Evolutionary conservation across 139 green algal genomes (phyloP).

Genomic region (Limnomonas spitsbergensis): DNA sequence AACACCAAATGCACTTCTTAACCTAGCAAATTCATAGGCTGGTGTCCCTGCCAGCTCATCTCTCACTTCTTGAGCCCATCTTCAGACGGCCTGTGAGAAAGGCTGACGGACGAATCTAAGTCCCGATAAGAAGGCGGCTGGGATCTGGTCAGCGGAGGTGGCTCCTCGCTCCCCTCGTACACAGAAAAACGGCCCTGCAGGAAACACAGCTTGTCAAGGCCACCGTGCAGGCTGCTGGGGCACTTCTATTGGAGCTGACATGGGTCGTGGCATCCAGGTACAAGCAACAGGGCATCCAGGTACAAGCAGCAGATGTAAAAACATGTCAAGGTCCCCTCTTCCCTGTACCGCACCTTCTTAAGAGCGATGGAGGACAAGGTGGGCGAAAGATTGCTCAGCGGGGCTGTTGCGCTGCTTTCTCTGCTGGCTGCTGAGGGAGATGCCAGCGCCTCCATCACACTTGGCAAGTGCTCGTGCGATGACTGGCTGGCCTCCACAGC

Average conservation of each 20-base stretch:
- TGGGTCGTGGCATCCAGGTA: no score
- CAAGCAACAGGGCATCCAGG: no score
- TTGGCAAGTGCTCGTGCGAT: background rate
- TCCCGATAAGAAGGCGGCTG: background rate
- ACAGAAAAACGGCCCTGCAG: constrained; percentile 74
- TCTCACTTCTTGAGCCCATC: background rate
- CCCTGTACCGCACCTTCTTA: background rate
- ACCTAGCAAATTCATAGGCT: no score
- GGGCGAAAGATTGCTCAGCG: background rate
- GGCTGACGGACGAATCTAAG: background rate
- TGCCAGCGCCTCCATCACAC: background rate
- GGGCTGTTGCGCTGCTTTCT: background rate
- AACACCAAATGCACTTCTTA: no score
- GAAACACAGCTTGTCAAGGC: background rate
- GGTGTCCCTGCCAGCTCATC: no score
- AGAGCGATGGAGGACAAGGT: background rate
- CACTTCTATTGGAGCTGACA: no score
- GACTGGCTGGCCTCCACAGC: background rate
- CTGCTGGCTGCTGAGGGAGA: background rate
- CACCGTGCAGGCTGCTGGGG: background rate
- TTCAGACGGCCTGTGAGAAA: background rate
- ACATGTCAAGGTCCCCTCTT: no score
- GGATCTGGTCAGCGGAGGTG: constrained; percentile 28
- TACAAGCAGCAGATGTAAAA: no score
- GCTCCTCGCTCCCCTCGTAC: constrained; percentile 46